Conservation (phyloP, 495 filamentous ascomycete species). For the Oidiodendron maius region DNA sequence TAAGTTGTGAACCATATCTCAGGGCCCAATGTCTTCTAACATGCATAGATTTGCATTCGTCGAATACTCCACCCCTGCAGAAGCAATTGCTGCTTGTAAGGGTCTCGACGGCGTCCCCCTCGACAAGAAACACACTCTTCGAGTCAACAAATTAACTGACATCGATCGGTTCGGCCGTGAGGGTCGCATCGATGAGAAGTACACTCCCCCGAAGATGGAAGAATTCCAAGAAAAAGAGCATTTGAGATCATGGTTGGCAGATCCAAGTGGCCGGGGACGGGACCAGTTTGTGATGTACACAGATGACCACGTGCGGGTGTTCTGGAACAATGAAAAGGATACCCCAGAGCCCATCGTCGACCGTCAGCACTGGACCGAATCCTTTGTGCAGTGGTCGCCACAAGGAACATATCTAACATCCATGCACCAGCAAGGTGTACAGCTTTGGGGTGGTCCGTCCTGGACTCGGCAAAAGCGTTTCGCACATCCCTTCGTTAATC, state of each 20-base stretch:
- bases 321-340: constrained; percentile 97
- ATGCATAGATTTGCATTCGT: constrained; percentile 93
- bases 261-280: constrained; percentile 76
- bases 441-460: constrained; percentile 86
- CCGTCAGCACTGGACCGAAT: constrained; percentile 91
- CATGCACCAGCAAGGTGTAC: constrained; percentile 90
- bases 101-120: constrained; percentile 75
- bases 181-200: constrained; percentile 86
- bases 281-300: constrained; percentile 94
- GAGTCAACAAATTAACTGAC: constrained; percentile 96
- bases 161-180: constrained; percentile 94
- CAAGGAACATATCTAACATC: constrained; percentile 90
- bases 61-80: constrained; percentile 87
- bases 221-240: constrained; percentile 89
- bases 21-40: not conserved
- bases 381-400: constrained; percentile 96
- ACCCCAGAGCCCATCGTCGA: constrained; percentile 82
- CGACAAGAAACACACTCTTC: constrained; percentile 91
- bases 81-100: constrained; percentile 83
- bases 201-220: constrained; percentile 69
- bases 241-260: constrained; percentile 85
- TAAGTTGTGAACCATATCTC: constrained; percentile 46
- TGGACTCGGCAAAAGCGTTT: constrained; percentile 92
- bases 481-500: constrained; percentile 88
- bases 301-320: constrained; percentile 83